Conservation (phyloP, 164 flowering plant species). For the Macadamia integrifolia region DNA sequence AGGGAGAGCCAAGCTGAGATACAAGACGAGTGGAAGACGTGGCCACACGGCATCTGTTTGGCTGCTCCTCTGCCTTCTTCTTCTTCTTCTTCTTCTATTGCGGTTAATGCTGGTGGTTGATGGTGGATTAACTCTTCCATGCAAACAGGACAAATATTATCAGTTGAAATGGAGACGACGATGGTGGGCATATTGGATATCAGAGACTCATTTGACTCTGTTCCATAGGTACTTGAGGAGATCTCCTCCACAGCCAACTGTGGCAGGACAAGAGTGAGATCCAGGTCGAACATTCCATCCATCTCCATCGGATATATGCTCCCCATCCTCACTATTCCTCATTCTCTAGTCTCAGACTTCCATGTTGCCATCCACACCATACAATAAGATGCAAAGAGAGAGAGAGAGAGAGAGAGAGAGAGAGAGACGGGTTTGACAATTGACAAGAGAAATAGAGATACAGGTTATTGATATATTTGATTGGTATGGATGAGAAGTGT, state of each 20-base stretch:
- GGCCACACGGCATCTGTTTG: constrained; percentile 39
- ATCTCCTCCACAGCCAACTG: neutral
- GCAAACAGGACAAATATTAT: constrained; percentile 32
- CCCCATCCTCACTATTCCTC: no score
- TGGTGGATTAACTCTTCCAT: constrained; percentile 24
- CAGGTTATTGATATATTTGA: no score
- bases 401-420: no score
- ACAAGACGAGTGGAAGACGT: constrained; percentile 38
- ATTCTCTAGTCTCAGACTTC: no score
- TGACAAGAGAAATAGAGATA: no score
- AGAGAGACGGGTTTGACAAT: no score
- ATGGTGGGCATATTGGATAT: constrained; percentile 22
- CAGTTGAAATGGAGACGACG: neutral
- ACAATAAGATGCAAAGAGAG: no score
- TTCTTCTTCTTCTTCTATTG: no score
- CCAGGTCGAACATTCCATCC: neutral
- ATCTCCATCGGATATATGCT: no score
- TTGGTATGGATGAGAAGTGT: no score
- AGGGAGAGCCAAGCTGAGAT: constrained; percentile 39
- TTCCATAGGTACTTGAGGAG: neutral
- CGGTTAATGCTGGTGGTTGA: no score
- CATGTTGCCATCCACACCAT: no score
- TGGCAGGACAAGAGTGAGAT: neutral
- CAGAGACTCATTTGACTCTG: neutral
- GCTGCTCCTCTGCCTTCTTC: neutral